phyloP scores from a whole-genome alignment of 768 basidiomycete species.

The Lyophyllum semitale region DNA sequence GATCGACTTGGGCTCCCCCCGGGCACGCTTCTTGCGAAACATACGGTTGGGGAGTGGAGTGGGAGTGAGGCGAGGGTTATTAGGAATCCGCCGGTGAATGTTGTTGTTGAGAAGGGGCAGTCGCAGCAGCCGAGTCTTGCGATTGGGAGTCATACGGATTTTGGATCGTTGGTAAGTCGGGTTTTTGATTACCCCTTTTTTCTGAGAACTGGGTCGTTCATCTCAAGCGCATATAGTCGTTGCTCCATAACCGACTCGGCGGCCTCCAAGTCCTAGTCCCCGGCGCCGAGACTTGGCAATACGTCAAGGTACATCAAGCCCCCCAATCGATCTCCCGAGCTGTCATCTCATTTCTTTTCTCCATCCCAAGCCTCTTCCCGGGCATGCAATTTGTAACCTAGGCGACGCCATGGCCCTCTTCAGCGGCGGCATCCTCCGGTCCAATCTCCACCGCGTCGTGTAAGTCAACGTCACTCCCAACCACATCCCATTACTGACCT shows the following conservation, averaged over 20 bases:
- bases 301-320: constrained; percentile 53
- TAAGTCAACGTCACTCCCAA: not conserved
- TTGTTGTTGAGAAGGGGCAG: constrained; percentile 34
- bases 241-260: constrained; percentile 70
- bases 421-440: constrained; percentile 23
- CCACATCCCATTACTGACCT: not conserved
- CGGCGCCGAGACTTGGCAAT: constrained; percentile 64
- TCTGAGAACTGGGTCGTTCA: constrained; percentile 37
- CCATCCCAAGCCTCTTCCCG: constrained; percentile 43
- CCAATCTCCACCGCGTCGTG: constrained; percentile 21
- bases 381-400: constrained; percentile 55
- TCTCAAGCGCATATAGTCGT: constrained; percentile 46
- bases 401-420: constrained; percentile 29
- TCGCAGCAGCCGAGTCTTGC: constrained; percentile 34
- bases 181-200: constrained; percentile 13
- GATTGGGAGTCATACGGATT: constrained; percentile 69
- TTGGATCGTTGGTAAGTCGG: constrained; percentile 60
- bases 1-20: constrained; percentile 52
- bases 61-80: constrained; percentile 61
- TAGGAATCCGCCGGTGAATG: constrained; percentile 48
- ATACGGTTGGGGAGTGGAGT: constrained; percentile 47
- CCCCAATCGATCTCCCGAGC: not conserved
- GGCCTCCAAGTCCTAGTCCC: constrained; percentile 71
- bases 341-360: not conserved
- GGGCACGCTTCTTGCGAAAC: constrained; percentile 45